Evolutionary conservation across 371 early-diverging fungal species (phyloP), one percentile per base, ranked within the genome.

Genomic region (Phascolomyces articulosus): DNA sequence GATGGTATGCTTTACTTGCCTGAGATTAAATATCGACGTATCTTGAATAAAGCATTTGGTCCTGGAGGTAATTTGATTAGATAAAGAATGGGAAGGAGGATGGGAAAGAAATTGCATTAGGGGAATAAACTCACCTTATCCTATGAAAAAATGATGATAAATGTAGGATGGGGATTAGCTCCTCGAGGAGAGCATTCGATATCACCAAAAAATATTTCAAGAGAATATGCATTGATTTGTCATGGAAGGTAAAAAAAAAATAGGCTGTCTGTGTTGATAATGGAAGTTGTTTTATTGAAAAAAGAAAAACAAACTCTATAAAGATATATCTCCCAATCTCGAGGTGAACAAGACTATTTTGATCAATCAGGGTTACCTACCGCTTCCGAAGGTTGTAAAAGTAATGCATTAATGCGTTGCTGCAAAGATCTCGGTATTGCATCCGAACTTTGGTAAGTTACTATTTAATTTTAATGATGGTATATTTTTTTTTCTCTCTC

Each of bases 401-500:
- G 92, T 53, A 98, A 96, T 71, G 98, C 98, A 9, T 77, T 98
- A 65, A 94, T 96, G 90, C 87, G 98, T 40, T 97, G 97, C 78
- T 98, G 98, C 83, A 98, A 98, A 74, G 98, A 98, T 80, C 76
- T 98, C 51, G 98, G 98, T 34, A 82, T 96, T 55, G 95, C 96
- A 10, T 90, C 89, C 38, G 98, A 98, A 73, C 78, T 98, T 64
- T 97, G 98, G 98, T 74, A 74, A 69, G 60, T 27, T 28, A 13
- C 6, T 53, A 53, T 53, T 18, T 23, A 7, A 26, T 13, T 20
- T 21, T 15, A 9, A 2, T 13, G 11, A n/a, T 40, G 27, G 24
- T 62, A 34, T 44, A 40, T 55, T 16, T 40, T 58, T 44, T 55
- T 49, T 40, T 64, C 9, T 23, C 21, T 20, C 4, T 23, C 26